Evolutionary conservation across 139 green algal genomes (phyloP), one percentile per base, ranked within the genome.

Genomic region (Ettlia oleoabundans): DNA sequence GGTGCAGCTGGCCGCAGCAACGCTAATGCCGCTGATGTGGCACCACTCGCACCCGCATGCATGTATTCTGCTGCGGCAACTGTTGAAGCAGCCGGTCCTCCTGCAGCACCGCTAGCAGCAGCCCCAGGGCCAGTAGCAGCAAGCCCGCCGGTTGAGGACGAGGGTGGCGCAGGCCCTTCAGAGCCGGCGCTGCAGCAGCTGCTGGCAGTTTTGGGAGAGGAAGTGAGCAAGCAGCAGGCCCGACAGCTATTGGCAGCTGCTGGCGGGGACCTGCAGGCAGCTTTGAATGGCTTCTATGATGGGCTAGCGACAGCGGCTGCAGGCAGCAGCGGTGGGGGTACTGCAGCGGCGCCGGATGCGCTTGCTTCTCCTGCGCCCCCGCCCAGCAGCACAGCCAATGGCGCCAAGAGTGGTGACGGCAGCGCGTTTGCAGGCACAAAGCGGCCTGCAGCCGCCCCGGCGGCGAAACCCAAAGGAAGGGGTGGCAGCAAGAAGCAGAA

Each of bases 201-300:
- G 53, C 70, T 42, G 62, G 24, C 77, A 19, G 81, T 91, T 8
- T 55, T 94, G 7, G 87, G 83, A 24, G 80, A 58, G 19, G 86
- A 61, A 4, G 61, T 83, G n/a, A 61, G 33, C 9, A 21, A 22
- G 33, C 73, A 68, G 18, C 42, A 77, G 24, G 88, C 78, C 18
- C 37, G 65, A 24, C 35, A 55, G 73, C 85, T 93, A 83, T 82
- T 93, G 64, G 30, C 43, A 13, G 33, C 77, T 18, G 61, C 80
- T 8, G 53, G 52, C 0, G 85, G 84, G 9, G 83, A 92, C 38
- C 41, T 88, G 0, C 22, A 70, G 37, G 43, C 53, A 1, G 89
- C 89, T 0, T 3, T 89, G 43, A 91, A 92, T 42, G 22, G 76
- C 4, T 86, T 76, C 65, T 89, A 84, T 35, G 84, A 93, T 41